A percentile compares a stretch with the other conserved stretches of the same genome.
Evolutionary conservation across 2,329 filamentous ascomycete species (phyloP).

Genomic region (Fusarium sp.): DNA sequence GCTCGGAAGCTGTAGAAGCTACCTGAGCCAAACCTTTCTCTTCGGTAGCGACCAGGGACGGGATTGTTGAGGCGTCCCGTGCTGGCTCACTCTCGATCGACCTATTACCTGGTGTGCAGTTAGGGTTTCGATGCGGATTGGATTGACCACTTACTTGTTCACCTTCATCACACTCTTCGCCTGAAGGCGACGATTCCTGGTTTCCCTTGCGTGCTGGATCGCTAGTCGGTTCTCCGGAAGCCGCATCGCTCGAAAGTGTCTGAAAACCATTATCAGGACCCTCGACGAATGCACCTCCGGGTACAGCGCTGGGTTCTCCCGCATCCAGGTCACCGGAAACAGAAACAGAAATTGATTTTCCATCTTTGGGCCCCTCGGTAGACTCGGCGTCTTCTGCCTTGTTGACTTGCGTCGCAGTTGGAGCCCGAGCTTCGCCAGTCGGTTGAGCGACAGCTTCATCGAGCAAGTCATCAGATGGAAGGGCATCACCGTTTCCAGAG

Average conservation of each 20-base stretch:
- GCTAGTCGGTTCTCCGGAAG: neutral
- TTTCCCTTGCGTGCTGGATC: neutral
- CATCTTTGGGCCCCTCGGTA: neutral
- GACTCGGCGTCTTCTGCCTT: neutral
- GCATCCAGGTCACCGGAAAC: neutral
- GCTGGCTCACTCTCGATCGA: neutral
- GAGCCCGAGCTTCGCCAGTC: conserved; percentile 1
- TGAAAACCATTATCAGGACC: neutral
- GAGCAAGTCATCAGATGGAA: neutral
- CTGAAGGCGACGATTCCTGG: neutral
- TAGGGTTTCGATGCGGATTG: conserved; percentile 42
- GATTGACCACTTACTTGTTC: conserved; percentile 45
- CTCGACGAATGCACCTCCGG: conserved; percentile 31
- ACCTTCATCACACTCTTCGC: conserved; percentile 18
- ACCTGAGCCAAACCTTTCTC: neutral
- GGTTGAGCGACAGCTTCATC: neutral
- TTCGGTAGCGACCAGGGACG: neutral
- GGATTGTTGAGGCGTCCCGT: neutral
- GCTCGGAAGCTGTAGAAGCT: neutral
- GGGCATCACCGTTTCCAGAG: neutral
- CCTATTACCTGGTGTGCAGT: conserved; percentile 46
- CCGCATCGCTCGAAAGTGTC: neutral
- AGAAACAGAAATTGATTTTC: neutral
- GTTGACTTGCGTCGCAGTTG: neutral
- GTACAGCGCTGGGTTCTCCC: conserved; percentile 4